Conservation (phyloP, 257 asterid species). For the Eucommia ulmoides region DNA sequence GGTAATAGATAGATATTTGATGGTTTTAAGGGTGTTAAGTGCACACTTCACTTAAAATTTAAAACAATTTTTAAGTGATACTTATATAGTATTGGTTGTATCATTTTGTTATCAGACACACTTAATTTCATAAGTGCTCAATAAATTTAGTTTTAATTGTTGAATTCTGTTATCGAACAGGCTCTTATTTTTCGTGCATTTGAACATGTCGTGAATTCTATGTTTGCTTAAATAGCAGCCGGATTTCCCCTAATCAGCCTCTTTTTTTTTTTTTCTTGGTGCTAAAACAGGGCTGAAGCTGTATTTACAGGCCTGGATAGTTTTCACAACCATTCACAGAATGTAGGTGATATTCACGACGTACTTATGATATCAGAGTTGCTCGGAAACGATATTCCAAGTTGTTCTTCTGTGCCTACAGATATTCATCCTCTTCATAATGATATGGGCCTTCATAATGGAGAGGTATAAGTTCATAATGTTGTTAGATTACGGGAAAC, state of each 20-base stretch:
- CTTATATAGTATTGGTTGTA: no score
- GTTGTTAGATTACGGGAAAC: conserved; percentile 4
- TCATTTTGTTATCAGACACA: no score
- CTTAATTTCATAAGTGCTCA: no score
- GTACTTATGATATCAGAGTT: conserved; percentile 68
- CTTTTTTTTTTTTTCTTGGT: conserved; percentile 3
- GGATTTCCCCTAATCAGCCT: no score
- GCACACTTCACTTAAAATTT: no score
- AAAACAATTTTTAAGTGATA: no score
- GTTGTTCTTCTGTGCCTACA: conserved; percentile 55
- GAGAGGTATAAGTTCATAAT: conserved; percentile 45
- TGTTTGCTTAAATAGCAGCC: no score
- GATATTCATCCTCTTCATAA: conserved; percentile 57
- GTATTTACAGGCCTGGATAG: conserved; percentile 53
- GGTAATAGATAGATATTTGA: no score
- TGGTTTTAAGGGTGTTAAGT: no score
- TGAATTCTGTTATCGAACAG: conserved; percentile 2
- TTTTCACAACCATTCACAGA: conserved; percentile 44
- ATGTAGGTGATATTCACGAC: conserved; percentile 38
- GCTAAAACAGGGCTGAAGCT: conserved; percentile 43
- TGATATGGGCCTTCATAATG: conserved; percentile 60
- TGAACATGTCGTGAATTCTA: conserved; percentile 1
- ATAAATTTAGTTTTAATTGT: background rate
- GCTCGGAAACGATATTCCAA: conserved; percentile 59
- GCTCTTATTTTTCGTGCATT: background rate